Base-by-base conservation (phyloP, 2,329 filamentous ascomycete species). In the Alternaria tenuissima region DNA sequence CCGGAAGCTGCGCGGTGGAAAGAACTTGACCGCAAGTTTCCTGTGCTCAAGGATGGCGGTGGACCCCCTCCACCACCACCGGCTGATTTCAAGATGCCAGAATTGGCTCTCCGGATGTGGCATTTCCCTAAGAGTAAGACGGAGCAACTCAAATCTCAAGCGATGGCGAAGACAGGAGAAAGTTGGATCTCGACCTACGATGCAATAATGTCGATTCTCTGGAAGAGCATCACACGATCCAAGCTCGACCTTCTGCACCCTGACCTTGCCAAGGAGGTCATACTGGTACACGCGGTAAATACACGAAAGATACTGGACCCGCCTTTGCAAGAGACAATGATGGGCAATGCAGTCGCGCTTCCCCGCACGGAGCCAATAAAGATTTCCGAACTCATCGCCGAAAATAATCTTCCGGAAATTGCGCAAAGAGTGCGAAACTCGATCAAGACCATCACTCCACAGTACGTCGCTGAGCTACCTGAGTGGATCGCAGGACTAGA, bases 171-270 rank as follows among this genome's bases (percentile, higher is more conserved):
- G 3, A 41, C 44, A 7, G 39, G 24, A 14, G 55, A 56, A 30
- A 48, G 43, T 14, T 72, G 65, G 65, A 62, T 72, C 9, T 70
- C 66, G n/a, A 73, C 68, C 3, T 74, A 73, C 59, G 71, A 74
- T 56, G 63, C 67, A 26, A 63, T 73, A 22, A 62, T 72, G 36
- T 67, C 65, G 1, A 28, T 71, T n/a, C 52, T 72, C 32, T 73
- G 70, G 70, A 63, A 63, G 32, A 54, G 57, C 16, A 61, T 70
- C 14, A 64, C 64, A 14, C 66, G 64, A 2, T 62, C 70, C 34
- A 66, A 69, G 46, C 22, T 66, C 7, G 57, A 61, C 8, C 54
- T 73, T 11, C 52, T 72, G 14, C 42, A 55, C 11, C 69, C 69
- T 11, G 62, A 64, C 9, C 32, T 57, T 5, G 18, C 34, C 9